Base-by-base conservation (phyloP, 2,329 filamentous ascomycete species). In the Clonostachys rosea region DNA sequence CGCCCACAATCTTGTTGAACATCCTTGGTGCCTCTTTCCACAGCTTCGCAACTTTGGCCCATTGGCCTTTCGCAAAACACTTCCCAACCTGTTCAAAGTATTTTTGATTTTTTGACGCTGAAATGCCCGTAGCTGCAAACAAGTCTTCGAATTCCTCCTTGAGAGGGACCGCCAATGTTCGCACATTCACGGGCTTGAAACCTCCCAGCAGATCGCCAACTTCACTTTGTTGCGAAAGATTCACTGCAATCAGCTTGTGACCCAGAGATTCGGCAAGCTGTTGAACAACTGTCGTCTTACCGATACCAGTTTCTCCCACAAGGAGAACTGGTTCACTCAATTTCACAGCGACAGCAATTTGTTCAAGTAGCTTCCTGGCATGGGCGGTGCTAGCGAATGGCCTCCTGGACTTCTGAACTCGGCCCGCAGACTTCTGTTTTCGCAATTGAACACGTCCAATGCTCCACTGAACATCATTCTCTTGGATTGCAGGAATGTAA, bases 281-380 rank as follows among this genome's bases (percentile, higher is more conserved):
- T 64, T 99, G 94, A 13, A 99, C 86, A 24, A 94, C 88, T 0
- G 94, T 96, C 1, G 94, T 99, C 69, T 99, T 99, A 58, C 94
- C 94, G 44, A 96, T 96, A 72, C 94, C 94, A 8, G 94, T 99
- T 70, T 99, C 94, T 61, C 94, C 94, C n/a, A 99, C 94, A 30
- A 99, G 81, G 16, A 99, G 71, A 2, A 96, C 81, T 5, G 95
- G 91, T 59, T 99, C 94, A n/a, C 82, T 80, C 57, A 91, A 81
- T 51, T 87, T 84, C 6, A 96, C 82, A 2, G 91, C 87, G 36
- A 89, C 84, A 2, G 89, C 84, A 47, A 97, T 87, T 62, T 95
- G 89, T 63, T 99, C 95, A 44, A 99, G 79, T 12, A 96, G 75
- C 51, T 86, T 82, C 53, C 89, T 82, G 0, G 92, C 92, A 53